Base-by-base conservation (phyloP, 331 rosid species). In the Rosa hybrid region DNA sequence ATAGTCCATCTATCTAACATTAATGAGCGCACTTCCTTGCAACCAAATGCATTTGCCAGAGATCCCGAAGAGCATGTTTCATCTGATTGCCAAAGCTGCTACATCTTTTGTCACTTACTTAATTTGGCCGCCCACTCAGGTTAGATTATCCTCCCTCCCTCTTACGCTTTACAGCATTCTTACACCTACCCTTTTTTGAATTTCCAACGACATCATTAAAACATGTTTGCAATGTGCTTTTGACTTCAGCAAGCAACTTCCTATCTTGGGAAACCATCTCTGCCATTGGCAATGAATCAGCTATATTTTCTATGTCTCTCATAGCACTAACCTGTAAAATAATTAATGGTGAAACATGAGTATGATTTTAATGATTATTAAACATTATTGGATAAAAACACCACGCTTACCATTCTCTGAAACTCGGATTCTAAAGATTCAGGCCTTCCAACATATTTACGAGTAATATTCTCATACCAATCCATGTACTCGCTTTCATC, bases 361-460 rank as follows among this genome's bases (percentile, higher is more conserved):
- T 34, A 71, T 74, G 48, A 60, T 78, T 75, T 42, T 48, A 44
- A 73, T 11, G 67, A 80, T 74, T 76, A 65, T 80, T 54, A 16
- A 59, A 77, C 54, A 68, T 49, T 14, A 64, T 39, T 2, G 21
- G 45, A 72, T 67, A 27, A 21, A 13, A 25, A 76, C 12, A 77
- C 60, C 60, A 68, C 70, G 71, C 96, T 86, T 89, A 83, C 93
- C 17, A 86, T 81, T 86, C 94, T 90, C 86, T 94, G 90, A 84
- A 92, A 87, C 87, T 94, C 92, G 1, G 98, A 88, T 57, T 91
- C 98, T 45, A 94, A 84, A 41, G 96, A 89, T 77, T 96, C 88
- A 25, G 92, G 90, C 76, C 94, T 85, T 63, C 94, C 97, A 0
- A 91, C 89, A 79, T 81, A 91, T 80, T 80, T 92, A 8, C 91